Conservation (phyloP, 2,329 filamentous ascomycete genomes). For the Hawksworthiomyces lignivorus region DNA sequence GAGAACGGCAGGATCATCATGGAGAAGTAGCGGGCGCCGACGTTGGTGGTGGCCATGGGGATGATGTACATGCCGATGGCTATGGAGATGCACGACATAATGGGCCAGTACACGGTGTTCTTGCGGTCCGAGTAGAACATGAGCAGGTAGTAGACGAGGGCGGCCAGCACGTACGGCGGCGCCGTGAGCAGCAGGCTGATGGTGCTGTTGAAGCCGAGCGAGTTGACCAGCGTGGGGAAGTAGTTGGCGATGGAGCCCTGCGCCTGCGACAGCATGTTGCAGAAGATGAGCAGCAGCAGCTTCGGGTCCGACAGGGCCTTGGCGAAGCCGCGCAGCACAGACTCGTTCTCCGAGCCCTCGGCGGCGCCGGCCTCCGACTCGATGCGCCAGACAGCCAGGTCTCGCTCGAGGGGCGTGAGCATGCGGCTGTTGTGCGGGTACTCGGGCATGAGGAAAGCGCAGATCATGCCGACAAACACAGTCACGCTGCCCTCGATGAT, state of each 20-base stretch:
- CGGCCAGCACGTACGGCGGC: conserved; percentile 36
- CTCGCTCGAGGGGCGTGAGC: conserved; percentile 20
- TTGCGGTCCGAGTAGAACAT: conserved; percentile 25
- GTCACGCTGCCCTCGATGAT: conserved; percentile 37
- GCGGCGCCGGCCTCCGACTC: conserved; percentile 27
- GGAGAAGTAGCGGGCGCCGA: conserved; percentile 32
- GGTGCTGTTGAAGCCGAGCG: conserved; percentile 27
- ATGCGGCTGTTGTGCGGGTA: conserved; percentile 32
- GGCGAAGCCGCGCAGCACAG: conserved; percentile 15
- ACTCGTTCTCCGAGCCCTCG: conserved; percentile 27
- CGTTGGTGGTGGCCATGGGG: conserved; percentile 27
- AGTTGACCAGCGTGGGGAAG: conserved; percentile 24
- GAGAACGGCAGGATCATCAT: conserved; percentile 34
- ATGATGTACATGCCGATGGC: conserved; percentile 30
- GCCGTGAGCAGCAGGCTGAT: conserved; percentile 37
- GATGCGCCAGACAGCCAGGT: conserved; percentile 26
- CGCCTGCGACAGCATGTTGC: conserved; percentile 24
- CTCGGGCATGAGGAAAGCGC: conserved; percentile 28
- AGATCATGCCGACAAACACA: conserved; percentile 26
- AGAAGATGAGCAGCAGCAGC: conserved; percentile 14
- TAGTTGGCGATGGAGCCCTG: conserved; percentile 27
- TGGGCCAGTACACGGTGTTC: conserved; percentile 28
- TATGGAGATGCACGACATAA: conserved; percentile 26
- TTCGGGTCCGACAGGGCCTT: conserved; percentile 9
- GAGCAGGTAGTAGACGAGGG: conserved; percentile 24